phyloP scores from a whole-genome alignment of 768 basidiomycete species.

The Pulveroboletus ravenelii region DNA sequence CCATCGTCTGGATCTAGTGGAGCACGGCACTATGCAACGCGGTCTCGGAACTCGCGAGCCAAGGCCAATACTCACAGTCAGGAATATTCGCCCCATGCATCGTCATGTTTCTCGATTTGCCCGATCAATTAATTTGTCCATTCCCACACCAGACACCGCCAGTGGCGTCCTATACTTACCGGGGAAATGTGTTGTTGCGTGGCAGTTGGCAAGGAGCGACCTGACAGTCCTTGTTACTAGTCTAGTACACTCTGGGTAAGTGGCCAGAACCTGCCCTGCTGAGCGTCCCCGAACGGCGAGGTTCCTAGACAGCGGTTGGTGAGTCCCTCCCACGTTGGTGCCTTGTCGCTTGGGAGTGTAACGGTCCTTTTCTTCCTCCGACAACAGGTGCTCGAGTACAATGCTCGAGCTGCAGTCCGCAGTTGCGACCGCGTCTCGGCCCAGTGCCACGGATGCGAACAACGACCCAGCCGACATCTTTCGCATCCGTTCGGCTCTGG shows the following conservation, averaged over 20 bases:
- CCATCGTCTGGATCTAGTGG: not conserved
- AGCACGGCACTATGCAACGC: too few species aligned
- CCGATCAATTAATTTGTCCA: conserved; percentile 1
- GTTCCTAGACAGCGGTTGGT: not conserved
- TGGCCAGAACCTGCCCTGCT: not conserved
- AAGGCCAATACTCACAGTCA: too few species aligned
- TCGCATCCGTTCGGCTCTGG: not conserved
- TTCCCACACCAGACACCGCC: conserved; percentile 4
- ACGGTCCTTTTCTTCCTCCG: not conserved
- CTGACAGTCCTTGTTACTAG: not conserved
- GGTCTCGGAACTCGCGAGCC: too few species aligned
- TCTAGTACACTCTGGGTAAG: conserved; percentile 6
- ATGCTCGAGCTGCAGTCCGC: not conserved
- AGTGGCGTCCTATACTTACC: conserved; percentile 3
- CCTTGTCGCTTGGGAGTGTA: not conserved
- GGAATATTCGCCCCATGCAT: too few species aligned
- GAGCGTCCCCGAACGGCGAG: not conserved
- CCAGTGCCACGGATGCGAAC: not conserved
- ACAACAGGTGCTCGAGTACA: not conserved
- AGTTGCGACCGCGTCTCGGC: not conserved
- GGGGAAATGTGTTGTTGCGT: not conserved
- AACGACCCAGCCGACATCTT: not conserved
- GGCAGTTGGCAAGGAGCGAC: conserved; percentile 5
- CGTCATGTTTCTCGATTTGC: not conserved
- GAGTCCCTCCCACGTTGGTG: not conserved